A percentile compares a stretch with the other conserved stretches of the same genome.
These are phyloP conservation scores for Fusarium sacchari DNA, from an alignment of 2,329 filamentous ascomycete genomes.

Conservation along the genomic window DNA sequence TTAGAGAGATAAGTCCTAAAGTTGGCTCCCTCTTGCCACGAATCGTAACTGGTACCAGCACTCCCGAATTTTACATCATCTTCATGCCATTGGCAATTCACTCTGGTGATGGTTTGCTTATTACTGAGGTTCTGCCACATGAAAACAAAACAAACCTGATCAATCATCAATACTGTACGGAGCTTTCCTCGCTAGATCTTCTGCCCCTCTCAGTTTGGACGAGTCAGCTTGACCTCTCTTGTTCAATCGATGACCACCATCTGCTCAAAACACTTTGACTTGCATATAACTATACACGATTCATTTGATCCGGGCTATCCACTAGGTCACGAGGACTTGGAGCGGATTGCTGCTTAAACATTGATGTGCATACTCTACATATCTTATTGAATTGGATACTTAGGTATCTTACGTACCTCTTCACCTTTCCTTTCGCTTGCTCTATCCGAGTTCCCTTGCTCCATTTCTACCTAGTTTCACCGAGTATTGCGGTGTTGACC, in stretches of 20 bases:
- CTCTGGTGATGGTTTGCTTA: constrained; percentile 3
- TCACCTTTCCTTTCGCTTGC: neutral
- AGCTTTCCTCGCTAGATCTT: constrained; percentile 14
- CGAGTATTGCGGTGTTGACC: constrained; percentile 24
- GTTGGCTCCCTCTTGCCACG: constrained; percentile 22
- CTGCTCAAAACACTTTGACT: constrained; percentile 13
- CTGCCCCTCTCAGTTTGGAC: constrained; percentile 16
- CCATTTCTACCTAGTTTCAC: constrained; percentile 19
- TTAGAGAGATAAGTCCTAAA: neutral
- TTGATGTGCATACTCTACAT: neutral
- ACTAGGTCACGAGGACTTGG: constrained; percentile 3
- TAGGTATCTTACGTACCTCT: neutral
- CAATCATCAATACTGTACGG: constrained; percentile 1
- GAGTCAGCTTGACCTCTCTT: constrained; percentile 24
- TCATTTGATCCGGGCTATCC: constrained; percentile 13
- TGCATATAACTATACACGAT: constrained; percentile 3
- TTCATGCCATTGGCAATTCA: constrained; percentile 33
- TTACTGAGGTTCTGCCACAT: neutral
- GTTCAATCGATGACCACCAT: constrained; percentile 34
- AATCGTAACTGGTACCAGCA: constrained; percentile 17
- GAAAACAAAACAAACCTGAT: constrained; percentile 26
- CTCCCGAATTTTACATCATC: constrained; percentile 31
- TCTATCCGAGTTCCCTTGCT: constrained; percentile 8
- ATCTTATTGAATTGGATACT: neutral
- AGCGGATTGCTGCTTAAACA: neutral